Conservation (phyloP, 2,329 filamentous ascomycete genomes). For the Xylariales sp. region DNA sequence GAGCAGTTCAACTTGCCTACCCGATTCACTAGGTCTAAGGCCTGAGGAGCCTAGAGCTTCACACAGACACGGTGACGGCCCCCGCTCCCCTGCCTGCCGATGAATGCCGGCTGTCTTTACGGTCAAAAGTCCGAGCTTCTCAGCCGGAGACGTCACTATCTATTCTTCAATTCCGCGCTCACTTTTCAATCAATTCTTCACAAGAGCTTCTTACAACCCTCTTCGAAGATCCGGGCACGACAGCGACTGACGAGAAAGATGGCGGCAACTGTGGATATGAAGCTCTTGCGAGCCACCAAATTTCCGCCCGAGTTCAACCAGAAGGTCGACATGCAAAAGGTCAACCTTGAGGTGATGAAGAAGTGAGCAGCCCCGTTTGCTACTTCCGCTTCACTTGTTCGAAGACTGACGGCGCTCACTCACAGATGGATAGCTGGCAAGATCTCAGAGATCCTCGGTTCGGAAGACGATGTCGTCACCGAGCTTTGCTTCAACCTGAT, state of each 20-base stretch:
- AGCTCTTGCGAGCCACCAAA: constrained; percentile 84
- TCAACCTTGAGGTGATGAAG: constrained; percentile 97
- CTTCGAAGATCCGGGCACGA: not conserved
- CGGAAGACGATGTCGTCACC: constrained; percentile 92
- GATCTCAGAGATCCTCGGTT: constrained; percentile 82
- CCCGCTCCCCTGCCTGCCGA: too few relatives aligned
- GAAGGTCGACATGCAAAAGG: constrained; percentile 96
- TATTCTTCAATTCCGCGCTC: not conserved
- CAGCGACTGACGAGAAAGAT: constrained; percentile 40
- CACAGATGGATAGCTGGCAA: constrained; percentile 86
- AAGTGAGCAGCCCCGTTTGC: constrained; percentile 56
- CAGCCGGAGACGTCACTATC: constrained; percentile 5
- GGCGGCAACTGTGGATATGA: constrained; percentile 82
- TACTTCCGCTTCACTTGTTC: not conserved
- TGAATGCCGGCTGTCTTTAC: too few relatives aligned
- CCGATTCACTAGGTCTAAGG: too few relatives aligned
- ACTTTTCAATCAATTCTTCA: not conserved
- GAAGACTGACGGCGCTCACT: too few relatives aligned
- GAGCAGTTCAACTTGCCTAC: too few relatives aligned
- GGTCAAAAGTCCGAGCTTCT: not conserved
- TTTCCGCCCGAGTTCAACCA: constrained; percentile 90
- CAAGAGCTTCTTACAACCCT: too few relatives aligned
- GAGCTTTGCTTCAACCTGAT: constrained; percentile 70
- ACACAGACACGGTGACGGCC: too few relatives aligned
- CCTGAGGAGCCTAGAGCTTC: too few relatives aligned